phyloP scores from a whole-genome alignment of 768 basidiomycete genomes.

The Clitopilus passeckerianus region DNA sequence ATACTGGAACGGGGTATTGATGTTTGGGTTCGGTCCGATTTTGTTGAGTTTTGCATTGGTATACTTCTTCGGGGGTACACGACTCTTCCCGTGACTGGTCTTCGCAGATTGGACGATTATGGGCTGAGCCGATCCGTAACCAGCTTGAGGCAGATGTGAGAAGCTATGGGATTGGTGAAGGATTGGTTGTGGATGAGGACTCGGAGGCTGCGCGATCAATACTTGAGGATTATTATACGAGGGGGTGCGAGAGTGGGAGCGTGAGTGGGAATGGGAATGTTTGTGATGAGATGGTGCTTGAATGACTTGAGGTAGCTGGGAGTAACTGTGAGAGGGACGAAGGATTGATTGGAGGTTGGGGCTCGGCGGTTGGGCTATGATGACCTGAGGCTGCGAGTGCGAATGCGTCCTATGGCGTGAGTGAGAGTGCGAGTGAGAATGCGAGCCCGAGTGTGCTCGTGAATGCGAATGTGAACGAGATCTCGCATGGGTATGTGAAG shows the following conservation, averaged over 20 bases:
- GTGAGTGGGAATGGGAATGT: constrained; percentile 6
- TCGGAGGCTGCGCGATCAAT: constrained; percentile 16
- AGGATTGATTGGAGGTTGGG: background rate
- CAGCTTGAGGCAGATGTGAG: background rate
- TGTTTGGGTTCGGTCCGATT: background rate
- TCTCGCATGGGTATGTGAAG: background rate
- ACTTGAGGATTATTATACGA: background rate
- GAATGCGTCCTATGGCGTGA: constrained; percentile 8
- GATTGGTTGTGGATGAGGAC: background rate
- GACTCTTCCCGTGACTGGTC: background rate
- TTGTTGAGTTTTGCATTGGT: background rate
- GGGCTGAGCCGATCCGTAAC: background rate
- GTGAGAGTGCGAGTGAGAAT: constrained; percentile 1
- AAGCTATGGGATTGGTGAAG: background rate
- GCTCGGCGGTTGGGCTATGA: background rate
- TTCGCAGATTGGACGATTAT: background rate
- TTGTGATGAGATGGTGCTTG: background rate
- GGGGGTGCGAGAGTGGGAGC: constrained; percentile 3
- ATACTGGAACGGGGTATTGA: constrained; percentile 49
- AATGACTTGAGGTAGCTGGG: background rate
- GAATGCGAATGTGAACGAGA: constrained; percentile 8
- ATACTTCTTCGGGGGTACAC: background rate
- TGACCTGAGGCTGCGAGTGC: constrained; percentile 7
- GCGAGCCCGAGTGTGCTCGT: background rate
- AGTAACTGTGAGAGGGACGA: background rate